Conservation (phyloP, 805 yeast species). For the Hanseniaspora lachancei region DNA sequence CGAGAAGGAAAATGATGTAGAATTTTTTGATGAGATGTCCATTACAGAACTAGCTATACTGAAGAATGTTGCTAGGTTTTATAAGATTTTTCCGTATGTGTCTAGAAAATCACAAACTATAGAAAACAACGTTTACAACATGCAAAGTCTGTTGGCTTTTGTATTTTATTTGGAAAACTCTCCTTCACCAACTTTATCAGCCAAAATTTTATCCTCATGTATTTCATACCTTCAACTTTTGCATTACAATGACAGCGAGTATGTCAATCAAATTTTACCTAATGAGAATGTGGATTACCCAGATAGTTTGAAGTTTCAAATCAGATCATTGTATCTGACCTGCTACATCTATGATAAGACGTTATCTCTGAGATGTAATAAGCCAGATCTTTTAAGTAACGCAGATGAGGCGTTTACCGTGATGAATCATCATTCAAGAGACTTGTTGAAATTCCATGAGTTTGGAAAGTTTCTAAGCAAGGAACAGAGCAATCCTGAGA, state of each 20-base stretch:
- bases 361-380: constrained; percentile 1
- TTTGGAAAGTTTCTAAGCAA: background rate
- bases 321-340: background rate
- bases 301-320: background rate
- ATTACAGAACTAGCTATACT: constrained; percentile 1
- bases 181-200: constrained; percentile 2
- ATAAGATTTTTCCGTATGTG: background rate
- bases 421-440: constrained; percentile 1
- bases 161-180: constrained; percentile 8
- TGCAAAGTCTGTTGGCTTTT: background rate
- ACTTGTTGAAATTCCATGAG: background rate
- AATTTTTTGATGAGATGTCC: background rate
- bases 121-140: constrained; percentile 7
- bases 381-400: constrained; percentile 2
- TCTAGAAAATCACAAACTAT: background rate
- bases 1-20: background rate
- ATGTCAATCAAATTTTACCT: background rate
- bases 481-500: background rate
- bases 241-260: constrained; percentile 3
- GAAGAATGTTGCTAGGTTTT: background rate
- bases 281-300: background rate
- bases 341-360: constrained; percentile 4
- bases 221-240: constrained; percentile 1
- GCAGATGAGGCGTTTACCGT: constrained; percentile 2
- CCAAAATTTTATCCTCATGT: constrained; percentile 2